Percentiles rank a stretch among this genome's conserved stretches.
Conservation (phyloP, 2,329 filamentous ascomycete genomes). For the Penicillium sp. region DNA sequence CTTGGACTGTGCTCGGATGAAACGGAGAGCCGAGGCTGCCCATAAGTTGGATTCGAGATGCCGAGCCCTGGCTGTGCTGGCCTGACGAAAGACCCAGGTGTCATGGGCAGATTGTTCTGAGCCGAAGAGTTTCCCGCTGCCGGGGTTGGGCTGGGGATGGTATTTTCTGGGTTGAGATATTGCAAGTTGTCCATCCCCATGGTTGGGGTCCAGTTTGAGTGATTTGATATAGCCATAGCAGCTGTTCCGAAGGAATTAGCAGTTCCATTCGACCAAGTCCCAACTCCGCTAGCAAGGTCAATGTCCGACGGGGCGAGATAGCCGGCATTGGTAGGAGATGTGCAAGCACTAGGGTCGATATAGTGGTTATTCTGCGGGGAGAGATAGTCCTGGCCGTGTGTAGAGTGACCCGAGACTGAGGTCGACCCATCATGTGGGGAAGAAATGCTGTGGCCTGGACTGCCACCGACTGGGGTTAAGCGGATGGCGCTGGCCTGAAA, state of each 20-base stretch:
- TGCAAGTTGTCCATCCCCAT: slow-evolving; percentile 30
- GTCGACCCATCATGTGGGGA: slow-evolving; percentile 25
- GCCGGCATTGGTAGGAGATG: slow-evolving; percentile 12
- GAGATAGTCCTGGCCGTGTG: slow-evolving; percentile 16
- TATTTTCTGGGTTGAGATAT: slow-evolving; percentile 38
- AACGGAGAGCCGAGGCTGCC: slow-evolving; percentile 10
- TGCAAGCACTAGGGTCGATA: slow-evolving; percentile 9
- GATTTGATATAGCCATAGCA: not conserved
- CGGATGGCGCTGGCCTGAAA: slow-evolving; percentile 39
- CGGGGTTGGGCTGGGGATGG: slow-evolving; percentile 35
- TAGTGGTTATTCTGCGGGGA: slow-evolving; percentile 15
- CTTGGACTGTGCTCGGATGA: slow-evolving; percentile 8
- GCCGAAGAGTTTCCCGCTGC: slow-evolving; percentile 17
- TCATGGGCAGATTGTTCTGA: slow-evolving; percentile 19
- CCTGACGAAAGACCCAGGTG: slow-evolving; percentile 25
- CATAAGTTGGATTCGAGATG: slow-evolving; percentile 1
- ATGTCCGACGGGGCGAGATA: slow-evolving; percentile 25
- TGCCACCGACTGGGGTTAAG: slow-evolving; percentile 31
- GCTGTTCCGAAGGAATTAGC: slow-evolving; percentile 15
- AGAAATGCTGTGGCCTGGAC: slow-evolving; percentile 17
- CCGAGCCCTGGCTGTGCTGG: slow-evolving; percentile 11
- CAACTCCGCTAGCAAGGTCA: slow-evolving; percentile 14
- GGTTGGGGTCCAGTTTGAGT: slow-evolving; percentile 20
- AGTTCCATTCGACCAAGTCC: slow-evolving; percentile 13
- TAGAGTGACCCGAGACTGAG: slow-evolving; percentile 14